Conservation (phyloP, 2,329 filamentous ascomycete species). For the Acephala macrosclerotiorum region DNA sequence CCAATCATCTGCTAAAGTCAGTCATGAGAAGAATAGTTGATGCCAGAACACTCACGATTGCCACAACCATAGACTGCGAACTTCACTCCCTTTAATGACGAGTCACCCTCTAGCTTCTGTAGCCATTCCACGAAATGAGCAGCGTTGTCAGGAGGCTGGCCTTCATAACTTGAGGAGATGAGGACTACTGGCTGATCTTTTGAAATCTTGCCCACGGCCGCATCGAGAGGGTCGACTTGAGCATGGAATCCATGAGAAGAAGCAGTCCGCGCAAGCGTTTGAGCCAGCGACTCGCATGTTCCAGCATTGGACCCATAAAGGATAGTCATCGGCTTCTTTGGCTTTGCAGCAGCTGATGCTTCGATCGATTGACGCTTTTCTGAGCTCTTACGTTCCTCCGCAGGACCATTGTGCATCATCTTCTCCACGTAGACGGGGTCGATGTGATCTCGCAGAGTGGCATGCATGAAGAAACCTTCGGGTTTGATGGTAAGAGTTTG, state of each 20-base stretch:
- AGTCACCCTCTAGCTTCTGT: slow-evolving; percentile 43
- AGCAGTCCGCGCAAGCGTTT: slow-evolving; percentile 66
- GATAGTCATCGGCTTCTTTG: slow-evolving; percentile 56
- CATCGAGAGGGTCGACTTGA: slow-evolving; percentile 63
- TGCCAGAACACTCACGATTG: slow-evolving; percentile 45
- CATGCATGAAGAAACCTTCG: slow-evolving; percentile 68
- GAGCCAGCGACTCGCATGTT: slow-evolving; percentile 74
- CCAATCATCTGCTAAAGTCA: slow-evolving; percentile 54
- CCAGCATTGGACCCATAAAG: slow-evolving; percentile 80
- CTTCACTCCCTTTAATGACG: slow-evolving; percentile 60
- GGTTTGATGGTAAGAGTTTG: slow-evolving; percentile 69
- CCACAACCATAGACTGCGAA: slow-evolving; percentile 78
- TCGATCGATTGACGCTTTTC: slow-evolving; percentile 2
- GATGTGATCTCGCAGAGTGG: slow-evolving; percentile 59
- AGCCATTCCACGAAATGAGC: slow-evolving; percentile 73
- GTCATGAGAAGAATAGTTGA: slow-evolving; percentile 40
- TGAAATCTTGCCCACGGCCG: slow-evolving; percentile 65
- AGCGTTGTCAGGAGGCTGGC: slow-evolving; percentile 76
- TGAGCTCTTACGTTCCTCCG: background rate
- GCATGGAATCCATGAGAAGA: slow-evolving; percentile 62
- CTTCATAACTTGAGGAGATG: slow-evolving; percentile 76
- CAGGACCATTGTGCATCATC: slow-evolving; percentile 37
- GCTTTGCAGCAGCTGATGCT: slow-evolving; percentile 2
- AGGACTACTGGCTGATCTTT: slow-evolving; percentile 68
- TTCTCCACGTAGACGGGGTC: slow-evolving; percentile 51